Percentiles rank a stretch among this genome's conserved stretches.
phyloP scores from a whole-genome alignment of 805 yeast genomes.

The Starmerella floris region DNA sequence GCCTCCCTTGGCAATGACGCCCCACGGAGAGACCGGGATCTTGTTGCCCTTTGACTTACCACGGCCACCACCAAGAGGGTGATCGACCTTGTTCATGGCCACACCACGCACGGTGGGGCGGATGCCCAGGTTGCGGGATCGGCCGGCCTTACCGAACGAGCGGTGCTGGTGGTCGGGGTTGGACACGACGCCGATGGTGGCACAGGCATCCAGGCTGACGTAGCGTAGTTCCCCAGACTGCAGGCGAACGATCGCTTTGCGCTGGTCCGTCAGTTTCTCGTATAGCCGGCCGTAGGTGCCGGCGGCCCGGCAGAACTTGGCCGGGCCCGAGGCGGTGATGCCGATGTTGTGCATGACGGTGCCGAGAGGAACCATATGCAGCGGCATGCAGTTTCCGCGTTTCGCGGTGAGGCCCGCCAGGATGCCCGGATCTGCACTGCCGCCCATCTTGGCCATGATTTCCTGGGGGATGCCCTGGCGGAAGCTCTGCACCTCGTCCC shows the following conservation, averaged over 20 bases:
- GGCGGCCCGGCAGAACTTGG: conserved; percentile 83
- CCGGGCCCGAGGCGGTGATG: conserved; percentile 59
- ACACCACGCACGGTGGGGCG: conserved; percentile 96
- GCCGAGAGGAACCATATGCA: conserved; percentile 89
- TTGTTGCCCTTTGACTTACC: conserved; percentile 97
- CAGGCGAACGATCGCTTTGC: conserved; percentile 64
- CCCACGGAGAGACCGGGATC: conserved; percentile 93
- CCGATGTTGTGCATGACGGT: conserved; percentile 82
- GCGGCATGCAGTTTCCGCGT: conserved; percentile 89
- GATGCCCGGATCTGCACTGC: conserved; percentile 82
- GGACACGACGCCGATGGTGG: conserved; percentile 85
- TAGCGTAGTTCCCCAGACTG: conserved; percentile 91
- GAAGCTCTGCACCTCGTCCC: conserved; percentile 81
- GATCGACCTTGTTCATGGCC: conserved; percentile 95
- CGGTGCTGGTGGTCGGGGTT: conserved; percentile 84
- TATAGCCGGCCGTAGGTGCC: conserved; percentile 86
- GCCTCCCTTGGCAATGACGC: conserved; percentile 77
- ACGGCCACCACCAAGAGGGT: conserved; percentile 99
- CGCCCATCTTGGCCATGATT: conserved; percentile 72
- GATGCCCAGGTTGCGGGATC: conserved; percentile 80
- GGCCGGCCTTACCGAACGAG: conserved; percentile 92
- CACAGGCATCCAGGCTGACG: conserved; percentile 73
- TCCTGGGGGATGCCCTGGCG: conserved; percentile 74
- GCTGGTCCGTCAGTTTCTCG: conserved; percentile 58
- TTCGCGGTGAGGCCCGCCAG: conserved; percentile 74